phyloP scores from a whole-genome alignment of 1,284 basidiomycete genomes.

The Cystobasidiaceae sp. region DNA sequence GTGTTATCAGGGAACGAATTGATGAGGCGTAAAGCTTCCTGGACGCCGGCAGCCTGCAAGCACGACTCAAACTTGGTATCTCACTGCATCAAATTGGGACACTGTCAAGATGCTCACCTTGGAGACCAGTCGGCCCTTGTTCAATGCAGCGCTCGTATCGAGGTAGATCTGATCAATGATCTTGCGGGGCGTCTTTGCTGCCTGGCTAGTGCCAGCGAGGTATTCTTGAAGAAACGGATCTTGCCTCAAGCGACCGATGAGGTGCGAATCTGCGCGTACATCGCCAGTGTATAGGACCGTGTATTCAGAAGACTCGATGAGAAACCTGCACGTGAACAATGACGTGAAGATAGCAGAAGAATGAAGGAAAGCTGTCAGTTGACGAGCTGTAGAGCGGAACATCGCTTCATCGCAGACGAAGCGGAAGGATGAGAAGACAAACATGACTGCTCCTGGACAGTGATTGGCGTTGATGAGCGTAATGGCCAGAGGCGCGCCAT shows the following conservation, averaged over 20 bases:
- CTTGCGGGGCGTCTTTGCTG: background rate
- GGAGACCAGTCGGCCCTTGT: background rate
- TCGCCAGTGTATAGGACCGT: conserved; percentile 88
- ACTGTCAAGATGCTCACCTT: conserved; percentile 12
- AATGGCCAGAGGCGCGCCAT: conserved; percentile 59
- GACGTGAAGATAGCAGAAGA: too few relatives aligned
- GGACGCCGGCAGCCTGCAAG: conserved; percentile 64
- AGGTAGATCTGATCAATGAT: conserved; percentile 76
- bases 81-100: too few relatives aligned
- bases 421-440: conserved; percentile 39
- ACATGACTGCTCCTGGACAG: conserved; percentile 90
- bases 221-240: conserved; percentile 69
- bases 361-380: too few relatives aligned
- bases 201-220: conserved; percentile 48
- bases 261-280: conserved; percentile 75
- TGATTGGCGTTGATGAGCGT: conserved; percentile 89
- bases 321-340: conserved; percentile 58
- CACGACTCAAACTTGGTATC: too few relatives aligned
- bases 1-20: conserved; percentile 60
- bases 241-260: conserved; percentile 60
- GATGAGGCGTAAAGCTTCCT: conserved; percentile 65
- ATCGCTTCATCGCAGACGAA: background rate
- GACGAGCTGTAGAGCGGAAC: too few relatives aligned
- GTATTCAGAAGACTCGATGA: conserved; percentile 56
- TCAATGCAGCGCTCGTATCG: conserved; percentile 56